Evolutionary conservation across 169 alveolate species (phyloP), one percentile per base, ranked within the genome.

Genomic region (Blepharisma undulans): DNA sequence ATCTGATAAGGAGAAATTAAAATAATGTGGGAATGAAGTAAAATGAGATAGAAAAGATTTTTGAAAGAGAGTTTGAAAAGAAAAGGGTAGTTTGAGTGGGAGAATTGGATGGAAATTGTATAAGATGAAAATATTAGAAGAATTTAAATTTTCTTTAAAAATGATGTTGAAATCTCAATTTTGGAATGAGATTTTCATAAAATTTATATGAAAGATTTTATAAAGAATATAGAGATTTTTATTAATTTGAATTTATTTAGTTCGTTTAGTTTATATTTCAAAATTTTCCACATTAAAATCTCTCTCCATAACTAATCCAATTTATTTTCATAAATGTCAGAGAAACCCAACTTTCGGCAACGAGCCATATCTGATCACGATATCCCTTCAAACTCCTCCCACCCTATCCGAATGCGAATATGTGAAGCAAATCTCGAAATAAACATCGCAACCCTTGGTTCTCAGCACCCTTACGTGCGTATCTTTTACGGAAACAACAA

Each of bases 281-380:
- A 48, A 48, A 10, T 3, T 10, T 48, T 48, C 66, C 66, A 48
- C 66, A 48, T 48, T 10, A 48, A 48, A 48, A 10, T 18, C 14
- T 12, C 66, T 5, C 14, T 10, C 7, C 7, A 48, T 2, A 2
- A 48, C 60, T 48, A 48, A 48, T 48, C n/a, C 12, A 48, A 48
- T 48, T 48, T 48, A 48, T 48, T 48, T 36, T 48, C 66, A 48
- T 48, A 48, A 48, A 48, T 48, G 66, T 48, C 66, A 48, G 66
- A 48, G 66, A 48, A 48, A 48, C 66, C 66, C 66, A 48, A 48
- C 66, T 48, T 48, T 48, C 66, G 66, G 66, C 80, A 74, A 74
- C 80, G 87, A 79, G 61, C 87, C 25, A 79, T 79, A 30, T 79
- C 87, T 22, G 87, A 79, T 72, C 87, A 79, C 29, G 87, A 79